Base-by-base conservation (phyloP, 305 asterid genomes). In the Solanum chacoense region DNA sequence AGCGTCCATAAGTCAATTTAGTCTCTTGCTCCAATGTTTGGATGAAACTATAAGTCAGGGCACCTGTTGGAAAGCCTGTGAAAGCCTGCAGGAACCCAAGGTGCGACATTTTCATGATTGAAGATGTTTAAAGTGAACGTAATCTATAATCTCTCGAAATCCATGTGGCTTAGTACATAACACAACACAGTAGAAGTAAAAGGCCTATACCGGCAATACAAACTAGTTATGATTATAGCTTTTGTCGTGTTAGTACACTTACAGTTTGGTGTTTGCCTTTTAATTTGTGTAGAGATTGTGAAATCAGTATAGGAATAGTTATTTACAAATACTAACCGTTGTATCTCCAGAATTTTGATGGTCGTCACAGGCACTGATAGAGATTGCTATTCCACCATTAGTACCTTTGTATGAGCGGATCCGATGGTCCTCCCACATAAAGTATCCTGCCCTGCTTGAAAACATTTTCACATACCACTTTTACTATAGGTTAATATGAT, bases 301-400 rank as follows among this genome's bases (percentile, higher is more conserved):
- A 42, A 13, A n/a, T 80, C 67, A 42, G 24, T 80, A 26, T 80
- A 80, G 24, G 86, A 28, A 55, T 9, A 10, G 7, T 1, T 50
- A 83, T 50, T 29, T 31, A 83, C 73, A 79, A 88, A 26, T 75
- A 88, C 92, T 36, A 85, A 96, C 99, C 89, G 96, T 92, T 63
- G 98, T 93, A 89, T 95, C 98, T 89, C 95, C 98, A 32, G 98
- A 92, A 90, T 91, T 95, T 88, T 97, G 97, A 94, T 96, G 91
- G 89, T 97, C 99, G 75, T 95, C 98, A 37, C 99, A 97, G 77
- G 98, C 98, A 88, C 98, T 95, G 87, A 97, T 90, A 83, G 93
- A 94, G 93, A 96, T 91, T 45, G 99, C 99, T 65, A n/a, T 73
- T n/a, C 98, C 99, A 7, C 99, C 99, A 12, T 87, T 92, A 63